Conservation (phyloP, 2,329 filamentous ascomycete species). For the Aspergillus alliaceus region DNA sequence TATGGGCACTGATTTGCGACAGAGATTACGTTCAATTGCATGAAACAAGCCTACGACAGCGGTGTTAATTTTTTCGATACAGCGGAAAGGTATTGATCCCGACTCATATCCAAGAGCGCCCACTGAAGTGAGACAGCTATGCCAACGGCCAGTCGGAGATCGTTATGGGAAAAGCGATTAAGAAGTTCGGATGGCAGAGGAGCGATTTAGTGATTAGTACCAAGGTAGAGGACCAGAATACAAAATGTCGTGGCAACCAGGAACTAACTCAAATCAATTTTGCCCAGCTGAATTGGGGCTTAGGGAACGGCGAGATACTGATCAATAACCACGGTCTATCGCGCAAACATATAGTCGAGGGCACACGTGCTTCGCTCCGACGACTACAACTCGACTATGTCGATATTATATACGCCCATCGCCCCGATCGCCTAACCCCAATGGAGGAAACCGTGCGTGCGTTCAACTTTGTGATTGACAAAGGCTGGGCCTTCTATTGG, state of each 20-base stretch:
- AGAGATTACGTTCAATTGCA: slow-evolving; percentile 35
- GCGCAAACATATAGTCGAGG: slow-evolving; percentile 62
- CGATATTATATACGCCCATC: slow-evolving; percentile 70
- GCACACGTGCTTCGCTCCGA: slow-evolving; percentile 59
- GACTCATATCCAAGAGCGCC: background rate
- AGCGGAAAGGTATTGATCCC: slow-evolving; percentile 44
- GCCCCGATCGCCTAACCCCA: slow-evolving; percentile 65
- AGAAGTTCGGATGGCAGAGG: slow-evolving; percentile 58
- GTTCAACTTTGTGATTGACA: slow-evolving; percentile 70
- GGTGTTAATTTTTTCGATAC: slow-evolving; percentile 62
- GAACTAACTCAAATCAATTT: background rate
- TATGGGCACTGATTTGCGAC: background rate
- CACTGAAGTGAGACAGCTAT: slow-evolving; percentile 35
- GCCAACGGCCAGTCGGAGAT: slow-evolving; percentile 54
- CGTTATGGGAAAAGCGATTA: slow-evolving; percentile 57
- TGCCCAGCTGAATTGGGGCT: slow-evolving; percentile 2
- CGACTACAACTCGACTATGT: slow-evolving; percentile 67
- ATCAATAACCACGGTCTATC: slow-evolving; percentile 4
- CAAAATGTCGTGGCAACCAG: too few species aligned
- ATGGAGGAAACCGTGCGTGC: slow-evolving; percentile 72
- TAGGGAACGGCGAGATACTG: background rate
- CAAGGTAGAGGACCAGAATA: slow-evolving; percentile 26
- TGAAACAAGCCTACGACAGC: slow-evolving; percentile 56
- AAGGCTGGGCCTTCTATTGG: slow-evolving; percentile 70
- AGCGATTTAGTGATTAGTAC: slow-evolving; percentile 49